phyloP scores from a whole-genome alignment of 1,284 basidiomycete genomes.

The Ustilago tritici region DNA sequence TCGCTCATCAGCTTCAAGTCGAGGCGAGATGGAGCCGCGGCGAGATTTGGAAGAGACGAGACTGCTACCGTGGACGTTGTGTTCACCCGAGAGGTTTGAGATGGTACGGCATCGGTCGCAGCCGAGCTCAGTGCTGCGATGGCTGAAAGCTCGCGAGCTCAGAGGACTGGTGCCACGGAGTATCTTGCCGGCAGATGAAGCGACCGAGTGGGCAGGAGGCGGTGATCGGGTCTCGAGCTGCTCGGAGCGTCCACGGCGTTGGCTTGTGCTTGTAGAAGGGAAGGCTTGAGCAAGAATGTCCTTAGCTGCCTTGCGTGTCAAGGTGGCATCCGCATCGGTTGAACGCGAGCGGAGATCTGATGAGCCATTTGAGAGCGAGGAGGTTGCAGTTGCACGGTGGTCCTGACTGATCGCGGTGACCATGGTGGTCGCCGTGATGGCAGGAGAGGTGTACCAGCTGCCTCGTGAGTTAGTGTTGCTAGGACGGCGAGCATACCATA shows the following conservation, averaged over 20 bases:
- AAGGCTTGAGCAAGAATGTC: constrained; percentile 39
- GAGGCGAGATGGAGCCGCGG: constrained; percentile 30
- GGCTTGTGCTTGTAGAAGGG: constrained; percentile 19
- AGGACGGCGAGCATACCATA: constrained; percentile 58
- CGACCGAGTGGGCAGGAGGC: constrained; percentile 49
- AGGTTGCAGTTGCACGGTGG: constrained; percentile 17
- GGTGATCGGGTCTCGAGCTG: constrained; percentile 47
- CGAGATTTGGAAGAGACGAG: constrained; percentile 38
- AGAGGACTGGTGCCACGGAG: constrained; percentile 48
- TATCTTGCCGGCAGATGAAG: constrained; percentile 58
- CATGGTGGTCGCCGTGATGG: constrained; percentile 53
- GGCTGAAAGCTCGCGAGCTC: constrained; percentile 42
- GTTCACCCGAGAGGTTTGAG: constrained; percentile 47
- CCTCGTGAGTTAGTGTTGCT: constrained; percentile 59
- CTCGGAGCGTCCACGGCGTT: constrained; percentile 36
- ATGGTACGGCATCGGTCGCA: constrained; percentile 55
- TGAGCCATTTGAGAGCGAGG: constrained; percentile 16
- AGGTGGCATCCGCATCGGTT: constrained; percentile 32
- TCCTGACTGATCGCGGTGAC: constrained; percentile 44
- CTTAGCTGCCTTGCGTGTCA: constrained; percentile 48
- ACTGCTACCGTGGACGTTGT: constrained; percentile 46
- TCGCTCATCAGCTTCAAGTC: constrained; percentile 28
- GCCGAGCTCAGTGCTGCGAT: constrained; percentile 39
- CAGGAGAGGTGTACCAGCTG: constrained; percentile 57
- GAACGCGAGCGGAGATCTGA: constrained; percentile 15